These are phyloP conservation scores for Ganoderma sinense DNA, from an alignment of 1,284 basidiomycete genomes.

Conservation along the genomic window DNA sequence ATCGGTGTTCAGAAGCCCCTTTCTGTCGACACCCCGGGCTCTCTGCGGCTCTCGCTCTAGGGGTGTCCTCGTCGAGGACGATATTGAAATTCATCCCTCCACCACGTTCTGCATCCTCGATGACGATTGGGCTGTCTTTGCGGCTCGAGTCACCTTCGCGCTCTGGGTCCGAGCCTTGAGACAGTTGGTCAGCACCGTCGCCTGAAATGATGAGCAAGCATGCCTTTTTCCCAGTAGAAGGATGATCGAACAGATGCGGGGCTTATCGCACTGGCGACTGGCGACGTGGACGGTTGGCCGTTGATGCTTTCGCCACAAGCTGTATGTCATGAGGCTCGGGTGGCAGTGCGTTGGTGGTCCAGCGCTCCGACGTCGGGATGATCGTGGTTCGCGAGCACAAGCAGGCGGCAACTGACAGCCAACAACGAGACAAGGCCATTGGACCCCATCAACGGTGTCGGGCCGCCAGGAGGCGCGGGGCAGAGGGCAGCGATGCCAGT, in stretches of 20 bases:
- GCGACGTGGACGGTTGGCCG: background rate
- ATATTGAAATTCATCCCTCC: background rate
- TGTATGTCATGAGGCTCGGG: conserved; percentile 24
- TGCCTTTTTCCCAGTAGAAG: background rate
- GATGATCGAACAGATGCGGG: background rate
- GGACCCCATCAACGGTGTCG: conserved; percentile 4
- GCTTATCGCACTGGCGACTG: background rate
- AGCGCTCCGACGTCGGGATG: conserved; percentile 30
- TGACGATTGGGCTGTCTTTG: background rate
- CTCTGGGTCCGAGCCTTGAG: background rate
- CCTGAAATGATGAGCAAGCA: conserved; percentile 2
- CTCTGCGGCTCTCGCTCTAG: background rate
- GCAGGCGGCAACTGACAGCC: background rate
- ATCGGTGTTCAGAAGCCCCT: conserved; percentile 1
- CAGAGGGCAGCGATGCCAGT: conserved; percentile 8
- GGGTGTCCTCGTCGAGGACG: background rate
- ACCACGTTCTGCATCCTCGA: background rate
- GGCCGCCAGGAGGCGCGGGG: conserved; percentile 15
- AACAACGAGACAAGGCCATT: background rate
- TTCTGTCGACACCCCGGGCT: background rate
- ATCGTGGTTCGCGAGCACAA: conserved; percentile 9
- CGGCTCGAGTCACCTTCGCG: background rate
- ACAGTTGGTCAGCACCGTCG: background rate
- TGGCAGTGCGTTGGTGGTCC: conserved; percentile 17
- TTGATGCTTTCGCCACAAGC: background rate